Conservation (phyloP, 768 basidiomycete species). For the Asterophora lycoperdoides region DNA sequence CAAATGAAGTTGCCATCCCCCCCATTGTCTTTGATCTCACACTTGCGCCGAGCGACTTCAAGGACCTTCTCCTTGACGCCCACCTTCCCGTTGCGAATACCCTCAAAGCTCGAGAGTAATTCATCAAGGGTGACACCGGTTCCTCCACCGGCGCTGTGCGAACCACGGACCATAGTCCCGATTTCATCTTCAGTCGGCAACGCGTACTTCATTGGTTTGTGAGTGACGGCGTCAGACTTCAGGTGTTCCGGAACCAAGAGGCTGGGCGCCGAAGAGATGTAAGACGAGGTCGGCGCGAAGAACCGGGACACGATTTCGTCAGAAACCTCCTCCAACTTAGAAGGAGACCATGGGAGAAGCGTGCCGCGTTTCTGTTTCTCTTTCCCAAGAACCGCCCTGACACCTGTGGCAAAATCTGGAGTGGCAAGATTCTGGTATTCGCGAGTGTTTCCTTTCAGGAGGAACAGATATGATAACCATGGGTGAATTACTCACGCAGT, state of each 20-base stretch:
- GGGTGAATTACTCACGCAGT: slow-evolving; percentile 60
- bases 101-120: slow-evolving; percentile 52
- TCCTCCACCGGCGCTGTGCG: slow-evolving; percentile 56
- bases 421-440: slow-evolving; percentile 61
- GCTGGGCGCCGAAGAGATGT: slow-evolving; percentile 39
- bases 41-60: slow-evolving; percentile 71
- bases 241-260: slow-evolving; percentile 38
- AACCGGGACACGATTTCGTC: slow-evolving; percentile 57
- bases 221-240: slow-evolving; percentile 18
- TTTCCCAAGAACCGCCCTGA: slow-evolving; percentile 56
- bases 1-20: slow-evolving; percentile 54
- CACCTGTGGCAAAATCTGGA: slow-evolving; percentile 80
- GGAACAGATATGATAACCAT: slow-evolving; percentile 10
- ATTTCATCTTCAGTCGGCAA: slow-evolving; percentile 82
- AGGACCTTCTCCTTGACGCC: slow-evolving; percentile 74
- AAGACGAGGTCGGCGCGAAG: slow-evolving; percentile 55
- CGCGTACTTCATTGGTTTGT: slow-evolving; percentile 39
- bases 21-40: slow-evolving; percentile 52
- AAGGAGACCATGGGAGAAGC: slow-evolving; percentile 69
- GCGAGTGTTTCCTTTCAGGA: slow-evolving; percentile 14
- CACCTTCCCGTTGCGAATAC: slow-evolving; percentile 43
- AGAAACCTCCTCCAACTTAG: slow-evolving; percentile 55
- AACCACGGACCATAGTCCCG: slow-evolving; percentile 57
- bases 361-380: slow-evolving; percentile 35
- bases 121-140: slow-evolving; percentile 61